Evolutionary conservation across 352 stramenopile species (phyloP).

Genomic region (Lagenidium sp.): DNA sequence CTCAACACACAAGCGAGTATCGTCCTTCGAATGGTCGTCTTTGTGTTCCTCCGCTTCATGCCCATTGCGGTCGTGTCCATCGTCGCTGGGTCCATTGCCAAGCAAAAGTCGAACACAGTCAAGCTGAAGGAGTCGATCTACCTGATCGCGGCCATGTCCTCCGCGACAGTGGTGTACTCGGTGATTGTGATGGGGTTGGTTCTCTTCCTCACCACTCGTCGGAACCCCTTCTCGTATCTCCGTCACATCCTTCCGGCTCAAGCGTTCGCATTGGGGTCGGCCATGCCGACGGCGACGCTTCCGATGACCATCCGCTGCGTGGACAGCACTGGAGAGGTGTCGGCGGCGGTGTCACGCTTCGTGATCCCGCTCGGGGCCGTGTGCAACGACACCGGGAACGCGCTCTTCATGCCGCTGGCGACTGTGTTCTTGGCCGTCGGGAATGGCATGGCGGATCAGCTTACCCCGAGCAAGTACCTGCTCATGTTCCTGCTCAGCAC

Average conservation of each 20-base stretch:
- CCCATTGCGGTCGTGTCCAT: slow-evolving; percentile 61
- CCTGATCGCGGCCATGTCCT: slow-evolving; percentile 27
- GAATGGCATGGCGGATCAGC: slow-evolving; percentile 26
- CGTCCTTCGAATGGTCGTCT: slow-evolving; percentile 54
- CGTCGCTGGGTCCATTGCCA: slow-evolving; percentile 42
- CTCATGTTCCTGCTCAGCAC: slow-evolving; percentile 45
- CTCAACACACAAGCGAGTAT: slow-evolving; percentile 44
- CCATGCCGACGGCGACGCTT: slow-evolving; percentile 66
- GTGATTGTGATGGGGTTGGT: slow-evolving; percentile 33
- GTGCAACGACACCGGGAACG: slow-evolving; percentile 58
- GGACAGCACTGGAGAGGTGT: slow-evolving; percentile 46
- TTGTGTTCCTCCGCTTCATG: slow-evolving; percentile 48
- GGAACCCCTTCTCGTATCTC: slow-evolving; percentile 47
- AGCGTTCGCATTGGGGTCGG: slow-evolving; percentile 54
- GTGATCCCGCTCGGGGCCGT: slow-evolving; percentile 50
- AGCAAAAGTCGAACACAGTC: slow-evolving; percentile 25
- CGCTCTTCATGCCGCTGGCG: slow-evolving; percentile 53
- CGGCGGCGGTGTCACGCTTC: slow-evolving; percentile 39
- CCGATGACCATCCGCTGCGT: slow-evolving; percentile 69
- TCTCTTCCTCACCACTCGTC: slow-evolving; percentile 39
- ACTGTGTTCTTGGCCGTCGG: slow-evolving; percentile 60
- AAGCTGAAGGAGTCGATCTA: slow-evolving; percentile 34
- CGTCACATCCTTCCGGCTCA: slow-evolving; percentile 51
- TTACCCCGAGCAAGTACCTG: slow-evolving; percentile 41
- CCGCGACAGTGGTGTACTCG: slow-evolving; percentile 29